These are phyloP conservation scores for Exophiala dermatitidis DNA, from an alignment of 2,329 filamentous ascomycete species.

Conservation along the genomic window DNA sequence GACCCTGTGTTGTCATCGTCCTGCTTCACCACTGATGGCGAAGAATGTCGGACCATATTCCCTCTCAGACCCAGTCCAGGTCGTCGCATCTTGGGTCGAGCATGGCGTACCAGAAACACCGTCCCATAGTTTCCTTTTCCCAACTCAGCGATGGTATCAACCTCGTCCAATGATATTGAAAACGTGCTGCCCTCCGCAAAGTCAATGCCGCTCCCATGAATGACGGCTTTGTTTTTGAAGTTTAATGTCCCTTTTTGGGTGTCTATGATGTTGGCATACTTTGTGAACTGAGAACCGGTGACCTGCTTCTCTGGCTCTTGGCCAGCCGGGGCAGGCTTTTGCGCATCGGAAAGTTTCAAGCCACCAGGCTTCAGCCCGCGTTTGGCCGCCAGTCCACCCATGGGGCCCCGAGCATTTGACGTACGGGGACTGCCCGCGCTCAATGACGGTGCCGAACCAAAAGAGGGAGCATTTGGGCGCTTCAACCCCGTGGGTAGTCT, in stretches of 20 bases:
- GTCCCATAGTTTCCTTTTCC: constrained; percentile 98
- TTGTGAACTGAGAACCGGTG: constrained; percentile 51
- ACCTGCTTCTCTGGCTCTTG: constrained; percentile 19
- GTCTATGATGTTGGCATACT: constrained; percentile 77
- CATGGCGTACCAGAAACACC: constrained; percentile 91
- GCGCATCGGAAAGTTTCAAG: constrained; percentile 44
- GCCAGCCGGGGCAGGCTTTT: constrained; percentile 41
- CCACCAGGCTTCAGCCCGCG: constrained; percentile 39
- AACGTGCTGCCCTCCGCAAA: constrained; percentile 87
- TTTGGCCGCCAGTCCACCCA: constrained; percentile 43
- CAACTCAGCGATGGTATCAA: constrained; percentile 85
- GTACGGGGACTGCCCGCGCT: constrained; percentile 33
- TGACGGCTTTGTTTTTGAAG: constrained; percentile 85
- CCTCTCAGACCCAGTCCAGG: constrained; percentile 55
- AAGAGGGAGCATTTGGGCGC: constrained; percentile 33
- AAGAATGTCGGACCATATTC: constrained; percentile 44
- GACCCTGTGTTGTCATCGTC: constrained; percentile 29
- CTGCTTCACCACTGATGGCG: constrained; percentile 21
- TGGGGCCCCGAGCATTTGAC: constrained; percentile 33
- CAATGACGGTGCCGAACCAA: constrained; percentile 39
- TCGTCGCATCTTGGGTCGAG: constrained; percentile 58
- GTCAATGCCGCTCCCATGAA: constrained; percentile 83
- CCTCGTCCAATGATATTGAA: constrained; percentile 89
- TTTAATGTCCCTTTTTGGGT: constrained; percentile 83
- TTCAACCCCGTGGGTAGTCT: constrained; percentile 16